Percentiles rank a stretch among this genome's conserved stretches.
phyloP scores from a whole-genome alignment of 192 early-diverging fungal species.

The Coemansia sp. region DNA sequence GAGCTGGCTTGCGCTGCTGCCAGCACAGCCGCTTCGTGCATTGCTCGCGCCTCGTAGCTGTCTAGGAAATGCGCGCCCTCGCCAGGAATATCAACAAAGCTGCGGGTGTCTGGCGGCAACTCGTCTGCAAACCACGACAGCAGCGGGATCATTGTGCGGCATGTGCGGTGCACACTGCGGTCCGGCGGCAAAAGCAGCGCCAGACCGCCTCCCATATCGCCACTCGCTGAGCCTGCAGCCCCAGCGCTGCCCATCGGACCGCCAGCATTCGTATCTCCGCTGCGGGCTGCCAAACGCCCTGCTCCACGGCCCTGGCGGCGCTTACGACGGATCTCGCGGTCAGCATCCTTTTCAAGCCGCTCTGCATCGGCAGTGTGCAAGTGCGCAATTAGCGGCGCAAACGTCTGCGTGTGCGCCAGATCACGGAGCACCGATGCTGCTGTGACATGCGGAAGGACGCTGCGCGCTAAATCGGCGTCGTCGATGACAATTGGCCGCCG shows the following conservation, averaged over 20 bases:
- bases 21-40: slow-evolving; percentile 28
- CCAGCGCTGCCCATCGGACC: background rate
- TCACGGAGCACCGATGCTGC: slow-evolving; percentile 51
- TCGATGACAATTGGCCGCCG: slow-evolving; percentile 32
- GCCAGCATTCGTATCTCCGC: background rate
- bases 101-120: slow-evolving; percentile 43
- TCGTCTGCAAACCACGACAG: slow-evolving; percentile 47
- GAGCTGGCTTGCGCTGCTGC: background rate
- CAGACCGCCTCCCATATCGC: background rate
- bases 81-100: slow-evolving; percentile 41
- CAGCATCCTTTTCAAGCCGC: slow-evolving; percentile 78
- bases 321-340: slow-evolving; percentile 81
- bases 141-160: slow-evolving; percentile 46
- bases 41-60: slow-evolving; percentile 32
- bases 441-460: slow-evolving; percentile 65
- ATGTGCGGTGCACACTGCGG: slow-evolving; percentile 41
- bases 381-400: slow-evolving; percentile 66
- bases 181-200: slow-evolving; percentile 14
- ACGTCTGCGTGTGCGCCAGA: slow-evolving; percentile 50
- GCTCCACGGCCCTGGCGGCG: slow-evolving; percentile 74
- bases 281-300: slow-evolving; percentile 13
- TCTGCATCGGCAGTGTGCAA: slow-evolving; percentile 70
- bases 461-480: slow-evolving; percentile 72
- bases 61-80: slow-evolving; percentile 53
- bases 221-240: background rate